phyloP scores from a whole-genome alignment of 2,329 filamentous ascomycete genomes.

The Diaporthe vaccinii region DNA sequence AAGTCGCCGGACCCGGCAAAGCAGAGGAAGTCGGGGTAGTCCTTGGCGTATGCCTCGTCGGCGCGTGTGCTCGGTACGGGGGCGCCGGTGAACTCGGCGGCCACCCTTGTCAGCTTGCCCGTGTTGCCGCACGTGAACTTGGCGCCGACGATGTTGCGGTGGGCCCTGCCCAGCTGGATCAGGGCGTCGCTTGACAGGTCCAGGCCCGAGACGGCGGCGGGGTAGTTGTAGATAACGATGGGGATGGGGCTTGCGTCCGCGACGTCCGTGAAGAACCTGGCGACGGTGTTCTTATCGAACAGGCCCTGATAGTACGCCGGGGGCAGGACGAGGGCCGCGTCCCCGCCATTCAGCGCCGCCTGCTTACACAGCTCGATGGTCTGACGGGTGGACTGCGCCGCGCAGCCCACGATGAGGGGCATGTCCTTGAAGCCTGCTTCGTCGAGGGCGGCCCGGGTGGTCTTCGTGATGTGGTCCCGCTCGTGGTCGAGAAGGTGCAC shows the following conservation, averaged over 20 bases:
- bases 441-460: constrained; percentile 68
- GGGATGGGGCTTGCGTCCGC: constrained; percentile 64
- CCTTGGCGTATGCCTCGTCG: constrained; percentile 39
- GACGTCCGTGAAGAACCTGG: constrained; percentile 72
- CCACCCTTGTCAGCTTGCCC: constrained; percentile 70
- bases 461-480: constrained; percentile 67
- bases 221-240: constrained; percentile 69
- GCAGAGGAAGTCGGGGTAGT: constrained; percentile 68
- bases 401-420: constrained; percentile 76
- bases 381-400: constrained; percentile 75
- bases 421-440: constrained; percentile 68
- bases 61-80: not conserved
- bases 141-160: constrained; percentile 67
- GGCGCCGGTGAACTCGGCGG: constrained; percentile 51
- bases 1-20: constrained; percentile 82
- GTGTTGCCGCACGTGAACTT: constrained; percentile 71
- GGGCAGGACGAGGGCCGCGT: constrained; percentile 76
- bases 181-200: constrained; percentile 66
- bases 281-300: constrained; percentile 66
- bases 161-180: constrained; percentile 58
- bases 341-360: constrained; percentile 72
- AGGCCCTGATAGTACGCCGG: constrained; percentile 76
- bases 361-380: constrained; percentile 75
- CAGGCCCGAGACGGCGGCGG: constrained; percentile 64
- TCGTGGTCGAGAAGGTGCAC: constrained; percentile 74